Base-by-base conservation (phyloP, 148 eudicot genomes). In the Arbutus unedo region DNA sequence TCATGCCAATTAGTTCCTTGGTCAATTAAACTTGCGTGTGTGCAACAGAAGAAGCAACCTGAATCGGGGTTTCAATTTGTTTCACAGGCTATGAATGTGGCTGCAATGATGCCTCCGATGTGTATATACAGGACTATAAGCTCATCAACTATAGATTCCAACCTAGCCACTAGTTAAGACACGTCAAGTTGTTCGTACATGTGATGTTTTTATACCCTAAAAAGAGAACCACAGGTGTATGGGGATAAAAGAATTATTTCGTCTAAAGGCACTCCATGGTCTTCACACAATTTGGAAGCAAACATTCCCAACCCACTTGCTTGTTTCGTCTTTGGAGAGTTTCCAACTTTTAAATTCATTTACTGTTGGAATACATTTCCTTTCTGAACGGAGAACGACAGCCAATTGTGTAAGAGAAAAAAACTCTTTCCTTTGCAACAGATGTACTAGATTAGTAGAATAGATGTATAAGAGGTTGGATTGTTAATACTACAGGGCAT, bases 321-420 rank as follows among this genome's bases (percentile, higher is more conserved):
- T 66, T 66, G 74, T 78, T 8, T 60, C 8, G 70, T 48, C 81
- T 54, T 38, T 38, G 48, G 79, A 38, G 47, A 77, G 51, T 79
- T 48, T 64, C 41, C 60, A 25, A 67, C 59, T 49, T 80, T 15
- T 4, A 60, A 67, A 64, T 79, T 15, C 18, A 43, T 15, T 48
- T 23, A 62, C 11, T 21, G 67, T 62, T 6, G 44, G 11, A 66
- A 11, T 66, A 31, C 44, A 25, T 25, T 6, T 66, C 5, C 71
- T 25, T 66, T 66, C 71, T 66, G 70, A 25, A 64, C 10, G 41
- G 43, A 66, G 6, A 64, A 41, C 70, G 25, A 8, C 15, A 64
- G 5, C 70, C 70, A 64, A 62, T 62, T 38, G 9, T 38, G 9
- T 23, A 1, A 23, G 41, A 66, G 71, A 31, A 66, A 66, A 66